These are phyloP conservation scores for Saccharomycopsis sp. DNA, from an alignment of 805 yeast species.

Conservation along the genomic window DNA sequence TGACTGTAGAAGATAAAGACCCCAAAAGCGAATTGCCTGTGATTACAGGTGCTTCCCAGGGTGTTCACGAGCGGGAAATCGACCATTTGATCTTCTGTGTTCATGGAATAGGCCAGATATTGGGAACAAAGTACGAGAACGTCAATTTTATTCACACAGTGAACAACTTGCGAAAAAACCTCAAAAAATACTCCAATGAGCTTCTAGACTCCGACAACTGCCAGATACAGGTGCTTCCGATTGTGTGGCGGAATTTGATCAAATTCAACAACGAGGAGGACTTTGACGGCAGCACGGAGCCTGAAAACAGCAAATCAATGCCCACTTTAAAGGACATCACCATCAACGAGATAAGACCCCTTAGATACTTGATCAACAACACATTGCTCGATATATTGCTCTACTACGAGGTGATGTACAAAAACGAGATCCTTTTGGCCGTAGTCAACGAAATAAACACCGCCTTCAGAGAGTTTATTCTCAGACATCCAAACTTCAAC, in stretches of 20 bases:
- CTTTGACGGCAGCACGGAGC: constrained; percentile 37
- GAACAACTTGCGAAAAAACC: constrained; percentile 52
- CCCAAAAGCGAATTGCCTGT: neutral
- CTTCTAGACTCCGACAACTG: constrained; percentile 44
- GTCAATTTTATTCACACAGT: constrained; percentile 85
- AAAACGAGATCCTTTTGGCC: constrained; percentile 50
- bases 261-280: constrained; percentile 39
- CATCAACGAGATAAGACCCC: constrained; percentile 66
- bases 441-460: constrained; percentile 61
- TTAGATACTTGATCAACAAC: constrained; percentile 77
- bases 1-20: neutral
- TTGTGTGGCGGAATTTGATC: constrained; percentile 82
- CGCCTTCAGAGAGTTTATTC: constrained; percentile 49
- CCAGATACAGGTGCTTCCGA: constrained; percentile 78
- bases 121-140: constrained; percentile 71
- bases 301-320: constrained; percentile 33
- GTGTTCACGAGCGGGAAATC: constrained; percentile 38
- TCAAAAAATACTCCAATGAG: constrained; percentile 45
- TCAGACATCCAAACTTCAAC: constrained; percentile 63
- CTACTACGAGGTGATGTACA: constrained; percentile 66
- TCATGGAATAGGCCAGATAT: constrained; percentile 91
- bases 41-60: constrained; percentile 22
- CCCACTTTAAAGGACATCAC: constrained; percentile 70
- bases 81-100: constrained; percentile 70
- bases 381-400: constrained; percentile 78